Evolutionary conservation across 2,329 filamentous ascomycete genomes (phyloP), one percentile per base, ranked within the genome.

Genomic region (Colletotrichum chlorophyti): DNA sequence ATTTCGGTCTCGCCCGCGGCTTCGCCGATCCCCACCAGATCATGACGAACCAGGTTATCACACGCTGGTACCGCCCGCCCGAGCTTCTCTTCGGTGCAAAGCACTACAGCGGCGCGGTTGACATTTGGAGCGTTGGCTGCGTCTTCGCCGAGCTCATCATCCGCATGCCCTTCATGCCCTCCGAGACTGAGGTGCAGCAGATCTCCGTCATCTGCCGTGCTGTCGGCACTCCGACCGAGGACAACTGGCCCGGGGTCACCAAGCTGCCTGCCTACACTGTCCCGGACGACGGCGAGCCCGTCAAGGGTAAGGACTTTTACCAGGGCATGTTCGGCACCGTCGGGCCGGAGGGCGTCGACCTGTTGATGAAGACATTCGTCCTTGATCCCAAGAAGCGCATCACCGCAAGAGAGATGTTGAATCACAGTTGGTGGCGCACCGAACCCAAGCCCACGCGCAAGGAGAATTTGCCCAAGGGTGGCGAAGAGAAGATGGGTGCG

Each of bases 31-130:
- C 95, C 0, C 91, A 93, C 68, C 81, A 86, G 53, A 83, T 83
- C 65, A 99, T 99, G 95, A 97, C 94, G 2, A 87, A 88, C 69
- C 93, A 95, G 69, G 94, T 97, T 64, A 96, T 99, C 72, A 99
- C 95, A 15, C 87, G 93, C 64, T 99, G 95, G 93, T 99, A 98
- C 78, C 85, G 94, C 1, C 93, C 95, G 1, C 93, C 93, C 0
- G 95, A 99, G 79, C 84, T 99, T 19, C 87, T 98, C 63, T 97
- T 94, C 70, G 93, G 93, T 58, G 92, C 93, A 3, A 85, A 87
- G 57, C 91, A 95, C 76, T 99, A 99, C 77, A 88, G 88, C 38
- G 93, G 93, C 21, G 91, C 89, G 6, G 95, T 97, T 17, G 95
- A 99, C 71, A 82, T 99, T 58, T 99, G 95, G 94, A 93, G 90